Evolutionary conservation across 2,329 filamentous ascomycete species (phyloP), one percentile per base, ranked within the genome.

Genomic region (Fusarium fracticaudum): DNA sequence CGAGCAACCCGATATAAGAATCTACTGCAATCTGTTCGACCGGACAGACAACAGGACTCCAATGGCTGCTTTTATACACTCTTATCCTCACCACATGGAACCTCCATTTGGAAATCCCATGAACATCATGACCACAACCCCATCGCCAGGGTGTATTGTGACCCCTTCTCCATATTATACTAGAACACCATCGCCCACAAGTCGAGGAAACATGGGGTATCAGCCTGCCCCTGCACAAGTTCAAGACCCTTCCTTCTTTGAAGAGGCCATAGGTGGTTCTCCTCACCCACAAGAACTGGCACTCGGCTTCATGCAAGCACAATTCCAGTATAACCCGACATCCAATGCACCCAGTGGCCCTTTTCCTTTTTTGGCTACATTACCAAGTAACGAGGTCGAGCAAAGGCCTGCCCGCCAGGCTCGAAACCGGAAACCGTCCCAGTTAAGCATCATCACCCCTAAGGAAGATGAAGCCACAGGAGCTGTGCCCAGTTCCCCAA

Each of bases 201-300:
- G 63, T 43, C 73, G 69, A 67, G 69, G 55, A 41, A 72, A 67
- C 45, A 61, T 76, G 53, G 60, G 41, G 14, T 76, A 69, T 41
- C 75, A 77, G 47, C 67, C 72, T 29, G 40, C 64, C 14, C 63
- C 71, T 35, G 64, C 57, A n/a, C 77, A 79, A 44, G 51, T 69
- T 12, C 53, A 73, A 55, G 72, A 73, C 51, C 64, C 73, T 33
- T 77, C 76, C 6, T 79, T 79, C 35, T 79, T 79, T 31, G 77
- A 79, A 22, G 77, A 79, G 60, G 77, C 77, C 55, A 75, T 79
- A 22, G 76, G 64, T 10, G 48, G 69, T 26, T 76, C 76, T 14
- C 62, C 74, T 48, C 54, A 73, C 26, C 64, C 73, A 15, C 71
- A 74, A 20, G 76, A 78, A 26, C 63, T 70, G 31, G 57, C 65